Evolutionary conservation across 768 basidiomycete species (phyloP).

Genomic region (Agaricus subrufescens): DNA sequence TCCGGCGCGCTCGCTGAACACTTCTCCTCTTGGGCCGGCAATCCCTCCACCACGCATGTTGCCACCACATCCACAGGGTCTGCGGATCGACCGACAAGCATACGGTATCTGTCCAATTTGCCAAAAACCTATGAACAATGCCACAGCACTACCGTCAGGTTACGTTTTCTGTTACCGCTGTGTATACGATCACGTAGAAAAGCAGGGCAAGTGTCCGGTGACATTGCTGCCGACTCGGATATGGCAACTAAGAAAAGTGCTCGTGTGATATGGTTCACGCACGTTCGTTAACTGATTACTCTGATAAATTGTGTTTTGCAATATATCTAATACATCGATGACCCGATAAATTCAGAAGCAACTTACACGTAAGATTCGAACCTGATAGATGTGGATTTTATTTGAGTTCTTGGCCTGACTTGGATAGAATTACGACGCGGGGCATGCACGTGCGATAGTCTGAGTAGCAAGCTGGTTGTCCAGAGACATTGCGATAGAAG

Average conservation of each 20-base stretch:
- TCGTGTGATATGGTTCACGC: conserved; percentile 54
- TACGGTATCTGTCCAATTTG: conserved; percentile 91
- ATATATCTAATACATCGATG: conserved; percentile 6
- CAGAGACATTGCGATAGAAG: neutral
- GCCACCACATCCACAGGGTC: conserved; percentile 67
- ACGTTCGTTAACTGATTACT: conserved; percentile 39
- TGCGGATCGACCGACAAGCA: conserved; percentile 52
- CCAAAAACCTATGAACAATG: conserved; percentile 66
- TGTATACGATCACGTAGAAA: conserved; percentile 78
- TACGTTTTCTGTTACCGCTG: conserved; percentile 96
- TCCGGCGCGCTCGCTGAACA: conserved; percentile 69
- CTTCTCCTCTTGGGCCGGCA: conserved; percentile 58
- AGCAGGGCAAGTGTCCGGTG: conserved; percentile 78
- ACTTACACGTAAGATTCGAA: neutral
- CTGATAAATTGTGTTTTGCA: conserved; percentile 19
- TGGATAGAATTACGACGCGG: neutral
- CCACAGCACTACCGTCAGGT: conserved; percentile 86
- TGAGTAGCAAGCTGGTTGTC: neutral
- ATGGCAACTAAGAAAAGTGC: conserved; percentile 85
- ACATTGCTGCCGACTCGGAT: conserved; percentile 70
- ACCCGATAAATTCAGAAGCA: conserved; percentile 9
- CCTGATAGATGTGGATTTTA: neutral
- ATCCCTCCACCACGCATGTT: conserved; percentile 77
- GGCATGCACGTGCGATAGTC: conserved; percentile 12
- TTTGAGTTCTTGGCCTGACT: neutral